Conservation (phyloP, 73 alveolate genomes). For the Paramecium bursaria region DNA sequence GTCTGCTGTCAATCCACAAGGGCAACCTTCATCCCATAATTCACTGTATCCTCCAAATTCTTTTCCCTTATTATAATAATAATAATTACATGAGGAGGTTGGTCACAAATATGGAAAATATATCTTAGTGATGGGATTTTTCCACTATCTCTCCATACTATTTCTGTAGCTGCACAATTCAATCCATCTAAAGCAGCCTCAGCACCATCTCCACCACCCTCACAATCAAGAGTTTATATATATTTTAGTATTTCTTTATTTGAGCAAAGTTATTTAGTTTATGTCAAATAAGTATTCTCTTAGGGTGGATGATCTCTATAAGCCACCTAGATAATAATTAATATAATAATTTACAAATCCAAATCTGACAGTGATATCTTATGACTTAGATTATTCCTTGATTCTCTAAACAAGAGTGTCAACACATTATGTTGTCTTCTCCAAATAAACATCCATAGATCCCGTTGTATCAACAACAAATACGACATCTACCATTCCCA, state of each 20-base stretch:
- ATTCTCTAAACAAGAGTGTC: constrained; percentile 78
- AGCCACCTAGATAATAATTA: constrained; percentile 65
- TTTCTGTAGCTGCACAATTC: constrained; percentile 78
- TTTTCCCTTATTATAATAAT: constrained; percentile 65
- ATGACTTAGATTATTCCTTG: constrained; percentile 72
- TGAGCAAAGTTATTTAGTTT: constrained; percentile 78
- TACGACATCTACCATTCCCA: constrained; percentile 82
- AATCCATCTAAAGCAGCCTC: constrained; percentile 94
- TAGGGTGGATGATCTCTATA: constrained; percentile 94
- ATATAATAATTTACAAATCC: constrained; percentile 69
- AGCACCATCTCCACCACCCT: constrained; percentile 92
- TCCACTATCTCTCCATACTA: constrained; percentile 86
- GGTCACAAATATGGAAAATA: constrained; percentile 89
- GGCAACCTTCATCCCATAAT: constrained; percentile 68
- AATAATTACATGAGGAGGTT: constrained; percentile 86
- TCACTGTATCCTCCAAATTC: constrained; percentile 70
- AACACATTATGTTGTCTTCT: constrained; percentile 75
- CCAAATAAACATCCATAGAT: constrained; percentile 84
- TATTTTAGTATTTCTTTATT: constrained; percentile 74
- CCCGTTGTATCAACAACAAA: constrained; percentile 92
- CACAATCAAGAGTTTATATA: constrained; percentile 71
- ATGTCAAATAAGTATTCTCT: constrained; percentile 81
- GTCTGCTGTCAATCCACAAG: constrained; percentile 56
- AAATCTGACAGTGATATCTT: constrained; percentile 78
- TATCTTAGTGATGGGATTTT: constrained; percentile 78